Evolutionary conservation across 495 filamentous ascomycete genomes (phyloP).

Genomic region (Podospora pseudoanserina): DNA sequence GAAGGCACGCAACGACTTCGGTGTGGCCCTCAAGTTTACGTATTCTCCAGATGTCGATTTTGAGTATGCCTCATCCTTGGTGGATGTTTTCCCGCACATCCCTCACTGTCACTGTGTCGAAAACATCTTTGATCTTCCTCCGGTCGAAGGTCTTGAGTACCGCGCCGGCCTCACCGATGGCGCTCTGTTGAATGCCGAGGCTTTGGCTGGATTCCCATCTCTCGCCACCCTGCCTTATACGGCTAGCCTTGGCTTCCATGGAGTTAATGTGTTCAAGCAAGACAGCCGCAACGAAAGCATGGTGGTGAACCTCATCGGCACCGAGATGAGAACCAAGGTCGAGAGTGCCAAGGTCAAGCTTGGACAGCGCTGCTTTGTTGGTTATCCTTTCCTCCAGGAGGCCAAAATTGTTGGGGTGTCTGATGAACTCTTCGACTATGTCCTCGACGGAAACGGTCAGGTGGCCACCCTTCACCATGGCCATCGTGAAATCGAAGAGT

Average conservation of each 20-base stretch:
- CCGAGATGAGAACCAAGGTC: constrained; percentile 64
- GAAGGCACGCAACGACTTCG: constrained; percentile 80
- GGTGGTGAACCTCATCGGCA: constrained; percentile 77
- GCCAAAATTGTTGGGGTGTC: constrained; percentile 83
- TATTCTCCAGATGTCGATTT: constrained; percentile 74
- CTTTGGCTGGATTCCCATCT: constrained; percentile 89
- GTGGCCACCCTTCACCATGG: constrained; percentile 65
- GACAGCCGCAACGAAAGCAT: constrained; percentile 97
- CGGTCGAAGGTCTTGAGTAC: constrained; percentile 83
- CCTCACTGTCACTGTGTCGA: constrained; percentile 83
- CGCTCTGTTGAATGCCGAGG: constrained; percentile 72
- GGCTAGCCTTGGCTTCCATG: constrained; percentile 80
- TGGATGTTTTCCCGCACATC: constrained; percentile 89
- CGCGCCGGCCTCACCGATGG: constrained; percentile 84
- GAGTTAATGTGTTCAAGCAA: constrained; percentile 94
- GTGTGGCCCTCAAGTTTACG: constrained; percentile 87
- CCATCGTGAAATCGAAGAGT: constrained; percentile 75
- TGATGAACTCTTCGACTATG: constrained; percentile 90
- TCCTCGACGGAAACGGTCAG: constrained; percentile 60
- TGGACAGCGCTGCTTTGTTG: constrained; percentile 82
- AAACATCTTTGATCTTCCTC: constrained; percentile 92
- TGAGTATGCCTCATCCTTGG: constrained; percentile 77
- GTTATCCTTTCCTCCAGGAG: constrained; percentile 94
- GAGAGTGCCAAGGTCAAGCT: constrained; percentile 73
- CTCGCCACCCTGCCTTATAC: constrained; percentile 77